Evolutionary conservation across 192 early-diverging fungal genomes (phyloP).

Genomic region (Umbelopsis sp.): DNA sequence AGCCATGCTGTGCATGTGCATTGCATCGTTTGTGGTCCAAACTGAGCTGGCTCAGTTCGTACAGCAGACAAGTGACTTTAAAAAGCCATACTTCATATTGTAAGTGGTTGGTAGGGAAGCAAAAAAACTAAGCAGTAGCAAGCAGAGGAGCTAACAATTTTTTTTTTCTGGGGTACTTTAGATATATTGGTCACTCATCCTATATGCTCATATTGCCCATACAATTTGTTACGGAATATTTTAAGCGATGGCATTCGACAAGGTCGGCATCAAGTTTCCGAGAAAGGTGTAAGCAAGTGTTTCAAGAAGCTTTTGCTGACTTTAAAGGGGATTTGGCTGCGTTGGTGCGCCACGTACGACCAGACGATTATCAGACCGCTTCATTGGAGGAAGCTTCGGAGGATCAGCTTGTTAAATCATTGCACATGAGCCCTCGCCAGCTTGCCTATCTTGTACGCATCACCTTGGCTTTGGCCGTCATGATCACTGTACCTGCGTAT

Average conservation of each 20-base stretch:
- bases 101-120: slow-evolving; percentile 42
- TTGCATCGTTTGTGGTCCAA: slow-evolving; percentile 53
- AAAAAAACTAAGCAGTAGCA: neutral
- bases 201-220: slow-evolving; percentile 45
- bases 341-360: slow-evolving; percentile 13
- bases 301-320: slow-evolving; percentile 1
- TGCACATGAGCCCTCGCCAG: slow-evolving; percentile 2
- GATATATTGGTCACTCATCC: slow-evolving; percentile 46
- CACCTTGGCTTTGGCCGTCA: slow-evolving; percentile 46
- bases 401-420: neutral
- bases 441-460: slow-evolving; percentile 31
- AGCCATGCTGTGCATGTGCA: slow-evolving; percentile 47
- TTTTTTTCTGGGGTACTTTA: slow-evolving; percentile 10
- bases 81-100: slow-evolving; percentile 68
- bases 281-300: neutral
- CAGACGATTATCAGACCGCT: slow-evolving; percentile 5
- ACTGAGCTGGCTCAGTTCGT: slow-evolving; percentile 65
- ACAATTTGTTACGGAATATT: slow-evolving; percentile 35
- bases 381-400: slow-evolving; percentile 17
- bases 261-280: neutral
- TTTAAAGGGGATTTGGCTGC: slow-evolving; percentile 4
- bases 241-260: slow-evolving; percentile 11
- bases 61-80: slow-evolving; percentile 53
- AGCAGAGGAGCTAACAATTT: too few species aligned
- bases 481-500: slow-evolving; percentile 72